Evolutionary conservation across 768 basidiomycete genomes (phyloP), one percentile per base, ranked within the genome.

Genomic region (Saitozyma sp.): DNA sequence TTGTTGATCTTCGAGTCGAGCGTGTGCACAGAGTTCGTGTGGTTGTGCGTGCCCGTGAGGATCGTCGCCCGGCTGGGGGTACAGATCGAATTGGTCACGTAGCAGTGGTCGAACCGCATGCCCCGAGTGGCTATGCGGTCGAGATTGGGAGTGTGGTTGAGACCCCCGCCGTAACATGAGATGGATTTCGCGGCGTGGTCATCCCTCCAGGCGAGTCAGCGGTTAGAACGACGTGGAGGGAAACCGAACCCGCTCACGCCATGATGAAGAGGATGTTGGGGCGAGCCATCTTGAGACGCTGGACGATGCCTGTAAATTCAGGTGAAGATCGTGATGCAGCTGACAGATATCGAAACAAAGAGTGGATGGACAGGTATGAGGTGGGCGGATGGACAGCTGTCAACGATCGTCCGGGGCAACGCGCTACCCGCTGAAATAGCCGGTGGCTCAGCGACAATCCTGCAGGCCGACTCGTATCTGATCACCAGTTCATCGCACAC

Each of bases 111-210:
- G 17, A 70, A 54, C 6, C 58, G 49, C 46, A 55, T 39, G 0
- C 68, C 68, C 29, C 68, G 54, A 16, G 54, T 42, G 13, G 68
- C 68, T 1, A 70, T 43, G 16, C 56, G 40, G 54, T 70, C 62
- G 17, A 70, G 38, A 45, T 67, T 61, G 13, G 68, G 68, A 13
- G 68, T 70, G 45, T 58, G 57, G 49, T 58, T 58, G 19, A 58
- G 14, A 13, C 57, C 57, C 11, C 16, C 46, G 39, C 57, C 57
- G 41, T 58, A 58, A 20, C 29, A 29, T 6, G 46, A 49, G 13
- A 58, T 58, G 19, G 57, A 29, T 13, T 58, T 58, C 10, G 57
- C 57, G 45, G 57, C 57, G 57, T 58, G 57, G 38, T 58, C 57
- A 42, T 58, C 57, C 9, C 57, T 52, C 11, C 20, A 19, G 11